phyloP scores from a whole-genome alignment of 805 yeast species.

The Candida koratica region DNA sequence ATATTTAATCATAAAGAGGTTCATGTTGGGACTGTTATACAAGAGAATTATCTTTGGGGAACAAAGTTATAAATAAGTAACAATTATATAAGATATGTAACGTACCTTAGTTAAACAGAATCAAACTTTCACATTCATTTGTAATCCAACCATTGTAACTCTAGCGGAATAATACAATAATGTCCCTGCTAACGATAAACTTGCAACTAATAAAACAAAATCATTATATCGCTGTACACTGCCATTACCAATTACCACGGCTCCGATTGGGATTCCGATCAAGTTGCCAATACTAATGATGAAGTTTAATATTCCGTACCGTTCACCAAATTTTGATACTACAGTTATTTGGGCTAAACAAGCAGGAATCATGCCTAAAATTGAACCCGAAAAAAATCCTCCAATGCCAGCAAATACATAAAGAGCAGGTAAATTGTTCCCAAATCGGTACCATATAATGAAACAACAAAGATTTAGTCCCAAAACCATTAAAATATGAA shows the following conservation, averaged over 20 bases:
- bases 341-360: slow-evolving; percentile 60
- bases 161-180: slow-evolving; percentile 25
- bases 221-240: slow-evolving; percentile 23
- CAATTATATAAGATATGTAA: too few relatives aligned
- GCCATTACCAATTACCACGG: slow-evolving; percentile 27
- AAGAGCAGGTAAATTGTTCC: slow-evolving; percentile 20
- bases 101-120: too few relatives aligned
- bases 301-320: slow-evolving; percentile 32
- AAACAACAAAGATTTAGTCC: slow-evolving; percentile 24
- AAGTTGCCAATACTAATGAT: slow-evolving; percentile 26
- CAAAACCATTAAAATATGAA: slow-evolving; percentile 29
- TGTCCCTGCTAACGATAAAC: slow-evolving; percentile 25
- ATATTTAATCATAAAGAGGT: slow-evolving; percentile 47
- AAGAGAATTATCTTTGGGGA: slow-evolving; percentile 47
- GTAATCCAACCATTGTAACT: slow-evolving; percentile 20
- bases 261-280: slow-evolving; percentile 28
- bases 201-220: slow-evolving; percentile 31
- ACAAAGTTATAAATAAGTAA: slow-evolving; percentile 2
- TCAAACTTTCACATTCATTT: slow-evolving; percentile 22
- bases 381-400: slow-evolving; percentile 34
- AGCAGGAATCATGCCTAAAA: slow-evolving; percentile 34
- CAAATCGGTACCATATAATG: slow-evolving; percentile 34
- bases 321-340: slow-evolving; percentile 34
- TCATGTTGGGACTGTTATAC: slow-evolving; percentile 57
- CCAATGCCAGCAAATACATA: slow-evolving; percentile 32